phyloP scores from a whole-genome alignment of 1,139 yeast species.

The Pichia sp. region DNA sequence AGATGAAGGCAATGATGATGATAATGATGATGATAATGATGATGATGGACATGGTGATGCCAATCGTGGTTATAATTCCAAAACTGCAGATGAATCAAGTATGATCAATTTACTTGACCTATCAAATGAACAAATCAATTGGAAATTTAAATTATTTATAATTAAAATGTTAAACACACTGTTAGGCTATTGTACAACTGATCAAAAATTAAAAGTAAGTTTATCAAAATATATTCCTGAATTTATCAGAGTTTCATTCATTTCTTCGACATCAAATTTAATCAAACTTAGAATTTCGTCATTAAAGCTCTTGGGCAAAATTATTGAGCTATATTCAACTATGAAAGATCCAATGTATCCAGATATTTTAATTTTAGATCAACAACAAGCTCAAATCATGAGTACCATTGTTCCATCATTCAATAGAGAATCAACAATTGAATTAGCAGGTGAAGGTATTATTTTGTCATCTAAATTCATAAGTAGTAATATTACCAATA shows the following conservation, averaged over 20 bases:
- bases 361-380: conserved; percentile 69
- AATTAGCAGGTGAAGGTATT: conserved; percentile 71
- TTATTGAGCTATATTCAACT: conserved; percentile 41
- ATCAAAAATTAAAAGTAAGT: conserved; percentile 35
- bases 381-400: conserved; percentile 90
- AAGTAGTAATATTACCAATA: conserved; percentile 44
- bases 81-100: conserved; percentile 1
- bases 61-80: conserved; percentile 1
- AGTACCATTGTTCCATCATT: conserved; percentile 92
- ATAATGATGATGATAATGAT: conserved; percentile 20
- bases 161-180: conserved; percentile 52
- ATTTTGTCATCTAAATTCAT: conserved; percentile 75
- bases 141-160: conserved; percentile 63
- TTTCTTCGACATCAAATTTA: conserved; percentile 73
- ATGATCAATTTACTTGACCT: conserved; percentile 28
- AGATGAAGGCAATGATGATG: background rate
- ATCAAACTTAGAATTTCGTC: conserved; percentile 59
- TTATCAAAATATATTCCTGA: conserved; percentile 57
- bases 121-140: conserved; percentile 56
- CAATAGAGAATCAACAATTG: conserved; percentile 62
- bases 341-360: conserved; percentile 70
- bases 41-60: conserved; percentile 22
- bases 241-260: conserved; percentile 72
- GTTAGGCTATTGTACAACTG: conserved; percentile 38
- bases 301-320: conserved; percentile 56